Evolutionary conservation across 495 filamentous ascomycete genomes (phyloP).

Genomic region (Podospora australis): DNA sequence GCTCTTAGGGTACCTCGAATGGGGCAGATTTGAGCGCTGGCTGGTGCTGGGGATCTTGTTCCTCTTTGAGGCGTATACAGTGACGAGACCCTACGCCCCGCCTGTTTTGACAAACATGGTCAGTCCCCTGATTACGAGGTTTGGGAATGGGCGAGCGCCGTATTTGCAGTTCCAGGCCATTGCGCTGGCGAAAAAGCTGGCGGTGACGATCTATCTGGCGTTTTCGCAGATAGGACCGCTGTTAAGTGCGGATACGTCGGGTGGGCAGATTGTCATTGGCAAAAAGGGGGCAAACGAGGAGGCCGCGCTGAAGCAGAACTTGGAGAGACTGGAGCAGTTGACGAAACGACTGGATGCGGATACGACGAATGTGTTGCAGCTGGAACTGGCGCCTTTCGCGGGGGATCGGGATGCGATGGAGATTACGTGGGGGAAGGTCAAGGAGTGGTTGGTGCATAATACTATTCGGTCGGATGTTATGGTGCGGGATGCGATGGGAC

Average conservation of each 20-base stretch:
- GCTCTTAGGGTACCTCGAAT: constrained; percentile 73
- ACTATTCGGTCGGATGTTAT: constrained; percentile 66
- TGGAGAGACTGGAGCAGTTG: constrained; percentile 51
- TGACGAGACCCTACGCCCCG: constrained; percentile 60
- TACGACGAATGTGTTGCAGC: constrained; percentile 58
- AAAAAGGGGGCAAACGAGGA: constrained; percentile 27
- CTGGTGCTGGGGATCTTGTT: constrained; percentile 61
- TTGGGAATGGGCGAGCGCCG: constrained; percentile 40
- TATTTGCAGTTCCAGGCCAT: constrained; percentile 89
- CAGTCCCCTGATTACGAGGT: constrained; percentile 52
- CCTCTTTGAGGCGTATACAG: constrained; percentile 64
- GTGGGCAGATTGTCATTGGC: constrained; percentile 19
- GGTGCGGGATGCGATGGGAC: constrained; percentile 66
- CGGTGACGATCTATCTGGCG: constrained; percentile 81
- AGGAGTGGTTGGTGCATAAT: constrained; percentile 71
- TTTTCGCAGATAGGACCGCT: constrained; percentile 76
- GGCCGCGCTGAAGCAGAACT: constrained; percentile 35
- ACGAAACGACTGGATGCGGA: constrained; percentile 58
- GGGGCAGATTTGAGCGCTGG: constrained; percentile 88
- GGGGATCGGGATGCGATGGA: constrained; percentile 57
- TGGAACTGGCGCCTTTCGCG: constrained; percentile 78
- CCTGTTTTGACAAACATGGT: constrained; percentile 51
- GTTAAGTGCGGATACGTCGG: constrained; percentile 34
- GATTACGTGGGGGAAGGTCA: constrained; percentile 57
- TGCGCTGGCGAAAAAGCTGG: constrained; percentile 65